These are phyloP conservation scores for Datisca glomerata DNA, from an alignment of 306 rosid species.

Conservation along the genomic window DNA sequence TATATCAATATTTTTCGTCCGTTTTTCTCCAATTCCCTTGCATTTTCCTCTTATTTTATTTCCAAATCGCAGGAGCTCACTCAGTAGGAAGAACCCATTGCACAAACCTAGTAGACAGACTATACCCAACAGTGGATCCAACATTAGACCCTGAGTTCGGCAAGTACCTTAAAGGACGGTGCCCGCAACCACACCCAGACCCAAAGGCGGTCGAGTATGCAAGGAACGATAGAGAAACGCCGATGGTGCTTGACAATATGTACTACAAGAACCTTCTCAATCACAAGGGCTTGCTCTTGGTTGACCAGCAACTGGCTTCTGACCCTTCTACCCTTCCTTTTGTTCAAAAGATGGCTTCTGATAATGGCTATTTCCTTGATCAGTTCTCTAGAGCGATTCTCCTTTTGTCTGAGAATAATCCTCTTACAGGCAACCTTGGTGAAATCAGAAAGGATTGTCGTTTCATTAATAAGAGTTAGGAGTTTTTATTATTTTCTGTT, in stretches of 20 bases:
- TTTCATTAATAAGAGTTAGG: conserved; percentile 20
- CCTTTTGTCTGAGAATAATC: conserved; percentile 50
- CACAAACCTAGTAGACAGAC: conserved; percentile 41
- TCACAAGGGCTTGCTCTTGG: conserved; percentile 52
- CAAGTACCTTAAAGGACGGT: conserved; percentile 40
- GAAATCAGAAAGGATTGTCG: conserved; percentile 81
- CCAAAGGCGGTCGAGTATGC: conserved; percentile 43
- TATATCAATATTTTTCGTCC: too few species aligned
- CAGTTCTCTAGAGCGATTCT: conserved; percentile 57
- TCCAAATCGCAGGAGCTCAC: conserved; percentile 44
- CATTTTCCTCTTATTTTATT: not conserved
- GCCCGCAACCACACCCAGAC: conserved; percentile 57
- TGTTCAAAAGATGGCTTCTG: conserved; percentile 58
- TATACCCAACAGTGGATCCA: conserved; percentile 61
- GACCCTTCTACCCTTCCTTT: conserved; percentile 53
- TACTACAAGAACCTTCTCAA: conserved; percentile 62
- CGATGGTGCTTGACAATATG: conserved; percentile 63
- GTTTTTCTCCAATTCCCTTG: not conserved
- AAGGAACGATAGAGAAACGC: conserved; percentile 52
- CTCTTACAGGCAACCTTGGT: conserved; percentile 41
- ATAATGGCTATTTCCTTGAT: conserved; percentile 43
- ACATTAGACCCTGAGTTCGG: conserved; percentile 49
- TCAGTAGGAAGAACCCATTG: conserved; percentile 84
- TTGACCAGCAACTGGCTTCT: conserved; percentile 47
- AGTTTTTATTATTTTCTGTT: too few species aligned